Conservation (phyloP, 2,329 filamentous ascomycete genomes). For the Fusarium continuum region DNA sequence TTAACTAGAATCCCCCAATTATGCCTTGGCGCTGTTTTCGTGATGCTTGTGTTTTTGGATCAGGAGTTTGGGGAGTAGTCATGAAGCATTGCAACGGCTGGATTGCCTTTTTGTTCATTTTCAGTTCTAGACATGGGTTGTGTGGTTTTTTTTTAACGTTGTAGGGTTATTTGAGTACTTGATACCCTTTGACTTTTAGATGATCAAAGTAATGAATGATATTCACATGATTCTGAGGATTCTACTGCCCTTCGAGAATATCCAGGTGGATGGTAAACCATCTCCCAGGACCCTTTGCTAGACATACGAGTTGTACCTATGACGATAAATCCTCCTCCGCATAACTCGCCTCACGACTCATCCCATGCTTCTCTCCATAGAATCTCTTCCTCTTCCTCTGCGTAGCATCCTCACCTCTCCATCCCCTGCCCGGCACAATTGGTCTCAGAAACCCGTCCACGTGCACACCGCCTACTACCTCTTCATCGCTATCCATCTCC, state of each 20-base stretch:
- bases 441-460: conserved; percentile 72
- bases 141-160: conserved; percentile 18
- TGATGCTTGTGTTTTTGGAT: conserved; percentile 6
- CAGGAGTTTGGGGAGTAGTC: conserved; percentile 30
- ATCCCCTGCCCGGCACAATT: conserved; percentile 59
- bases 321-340: conserved; percentile 19
- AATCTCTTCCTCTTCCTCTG: conserved; percentile 45
- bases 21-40: background rate
- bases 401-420: conserved; percentile 53
- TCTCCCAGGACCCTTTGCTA: no score
- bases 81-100: conserved; percentile 5
- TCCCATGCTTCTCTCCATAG: conserved; percentile 29
- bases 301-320: no score
- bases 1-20: conserved; percentile 47
- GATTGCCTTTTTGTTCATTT: conserved; percentile 11
- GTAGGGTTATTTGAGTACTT: conserved; percentile 47
- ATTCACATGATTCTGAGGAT: conserved; percentile 24
- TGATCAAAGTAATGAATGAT: conserved; percentile 29
- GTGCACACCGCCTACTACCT: conserved; percentile 70
- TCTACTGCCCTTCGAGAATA: no score
- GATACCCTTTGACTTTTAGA: conserved; percentile 47
- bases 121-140: conserved; percentile 20
- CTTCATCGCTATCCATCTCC: conserved; percentile 57
- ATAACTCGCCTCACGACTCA: conserved; percentile 25
- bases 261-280: no score